Evolutionary conservation across 2,329 filamentous ascomycete species (phyloP).

Genomic region (Xylaria sp.): DNA sequence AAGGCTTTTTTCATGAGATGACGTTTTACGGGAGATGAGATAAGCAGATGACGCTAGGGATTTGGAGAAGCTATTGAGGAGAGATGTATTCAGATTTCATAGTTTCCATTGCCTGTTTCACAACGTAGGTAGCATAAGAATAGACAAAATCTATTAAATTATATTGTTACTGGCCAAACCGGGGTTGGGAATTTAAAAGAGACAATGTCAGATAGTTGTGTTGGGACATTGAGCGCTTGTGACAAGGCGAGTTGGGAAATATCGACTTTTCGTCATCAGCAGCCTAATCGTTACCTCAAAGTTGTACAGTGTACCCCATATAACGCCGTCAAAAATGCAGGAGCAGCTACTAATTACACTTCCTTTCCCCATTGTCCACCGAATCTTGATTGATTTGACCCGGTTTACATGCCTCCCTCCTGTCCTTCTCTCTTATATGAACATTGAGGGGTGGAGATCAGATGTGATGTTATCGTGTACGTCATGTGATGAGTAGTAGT

Average conservation of each 20-base stretch:
- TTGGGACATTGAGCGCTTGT: constrained; percentile 24
- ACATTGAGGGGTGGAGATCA: constrained; percentile 8
- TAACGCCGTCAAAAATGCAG: constrained; percentile 50
- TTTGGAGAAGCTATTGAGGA: not conserved
- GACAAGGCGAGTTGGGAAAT: not conserved
- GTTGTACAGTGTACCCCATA: constrained; percentile 47
- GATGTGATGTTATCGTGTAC: constrained; percentile 8
- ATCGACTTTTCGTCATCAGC: constrained; percentile 35
- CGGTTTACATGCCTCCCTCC: constrained; percentile 9
- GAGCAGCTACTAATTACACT: constrained; percentile 45
- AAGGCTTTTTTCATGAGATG: constrained; percentile 26
- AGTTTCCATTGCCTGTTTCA: not conserved
- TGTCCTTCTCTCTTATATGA: constrained; percentile 21
- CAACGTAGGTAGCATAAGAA: constrained; percentile 14
- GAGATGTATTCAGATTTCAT: not conserved
- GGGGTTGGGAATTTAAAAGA: not conserved
- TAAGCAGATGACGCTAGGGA: not conserved
- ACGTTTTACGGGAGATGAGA: constrained; percentile 33
- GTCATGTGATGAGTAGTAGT: not conserved
- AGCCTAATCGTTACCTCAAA: constrained; percentile 38
- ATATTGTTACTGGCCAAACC: not conserved
- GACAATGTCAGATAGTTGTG: constrained; percentile 11
- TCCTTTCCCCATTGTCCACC: constrained; percentile 18
- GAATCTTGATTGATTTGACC: constrained; percentile 8
- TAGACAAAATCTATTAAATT: not conserved